These are phyloP conservation scores for Tirmania nivea DNA, from an alignment of 495 filamentous ascomycete genomes.

Conservation along the genomic window DNA sequence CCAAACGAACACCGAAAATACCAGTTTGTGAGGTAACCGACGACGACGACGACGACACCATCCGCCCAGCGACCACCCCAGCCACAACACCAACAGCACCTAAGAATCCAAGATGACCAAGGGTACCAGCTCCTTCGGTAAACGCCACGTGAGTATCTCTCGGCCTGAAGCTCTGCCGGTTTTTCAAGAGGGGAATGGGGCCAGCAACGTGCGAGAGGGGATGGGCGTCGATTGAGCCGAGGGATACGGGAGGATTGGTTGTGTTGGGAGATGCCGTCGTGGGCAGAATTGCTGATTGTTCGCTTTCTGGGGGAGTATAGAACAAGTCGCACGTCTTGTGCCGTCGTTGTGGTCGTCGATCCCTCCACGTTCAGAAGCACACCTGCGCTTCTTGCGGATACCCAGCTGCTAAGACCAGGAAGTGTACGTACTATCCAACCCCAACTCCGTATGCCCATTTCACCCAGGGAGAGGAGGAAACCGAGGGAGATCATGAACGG, in stretches of 20 bases:
- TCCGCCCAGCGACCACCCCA: neutral
- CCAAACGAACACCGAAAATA: neutral
- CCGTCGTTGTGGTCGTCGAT: slow-evolving; percentile 94
- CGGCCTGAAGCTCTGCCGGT: too few relatives aligned
- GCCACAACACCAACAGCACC: neutral
- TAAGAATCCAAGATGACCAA: neutral
- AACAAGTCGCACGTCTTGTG: slow-evolving; percentile 99
- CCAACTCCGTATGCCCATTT: neutral
- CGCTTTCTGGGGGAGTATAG: slow-evolving; percentile 31
- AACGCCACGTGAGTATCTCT: neutral
- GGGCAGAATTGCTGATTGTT: too few relatives aligned
- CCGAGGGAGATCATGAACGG: neutral
- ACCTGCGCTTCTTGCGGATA: slow-evolving; percentile 95
- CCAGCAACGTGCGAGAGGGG: too few relatives aligned
- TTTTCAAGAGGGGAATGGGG: too few relatives aligned
- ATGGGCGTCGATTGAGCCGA: too few relatives aligned
- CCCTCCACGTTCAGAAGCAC: slow-evolving; percentile 98
- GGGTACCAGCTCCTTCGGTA: neutral
- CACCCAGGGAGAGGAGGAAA: neutral
- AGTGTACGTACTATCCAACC: slow-evolving; percentile 53
- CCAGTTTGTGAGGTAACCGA: neutral
- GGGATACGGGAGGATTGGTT: too few relatives aligned
- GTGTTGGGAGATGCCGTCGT: too few relatives aligned
- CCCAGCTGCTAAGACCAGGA: slow-evolving; percentile 84
- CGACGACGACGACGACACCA: neutral